These are phyloP conservation scores for Hypomyces perniciosus DNA, from an alignment of 2,329 filamentous ascomycete species.

Conservation along the genomic window DNA sequence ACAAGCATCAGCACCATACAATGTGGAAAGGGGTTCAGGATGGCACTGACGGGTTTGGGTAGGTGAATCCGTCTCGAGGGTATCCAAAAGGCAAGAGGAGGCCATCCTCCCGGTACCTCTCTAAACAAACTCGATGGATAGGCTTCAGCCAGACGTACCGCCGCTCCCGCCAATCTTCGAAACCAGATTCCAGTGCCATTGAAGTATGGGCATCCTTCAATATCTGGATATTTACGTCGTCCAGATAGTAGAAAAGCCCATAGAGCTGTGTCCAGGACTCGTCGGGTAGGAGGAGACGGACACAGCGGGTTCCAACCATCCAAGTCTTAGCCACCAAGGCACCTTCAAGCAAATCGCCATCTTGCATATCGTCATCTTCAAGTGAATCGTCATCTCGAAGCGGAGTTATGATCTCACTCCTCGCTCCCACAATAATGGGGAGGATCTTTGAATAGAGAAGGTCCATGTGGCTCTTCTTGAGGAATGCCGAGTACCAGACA, in stretches of 20 bases:
- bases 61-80: neutral
- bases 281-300: neutral
- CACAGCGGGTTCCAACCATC: neutral
- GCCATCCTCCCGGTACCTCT: neutral
- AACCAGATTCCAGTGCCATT: neutral
- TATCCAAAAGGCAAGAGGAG: neutral
- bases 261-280: neutral
- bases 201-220: neutral
- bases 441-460: slow-evolving; percentile 1
- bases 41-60: neutral
- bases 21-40: no score
- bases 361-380: no score
- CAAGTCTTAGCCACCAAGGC: neutral
- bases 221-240: neutral
- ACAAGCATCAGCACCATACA: neutral
- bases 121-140: neutral
- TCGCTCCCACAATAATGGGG: neutral
- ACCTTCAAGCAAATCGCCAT: no score
- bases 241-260: neutral
- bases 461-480: slow-evolving; percentile 9
- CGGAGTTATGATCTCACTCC: neutral
- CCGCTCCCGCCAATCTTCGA: neutral
- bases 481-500: slow-evolving; percentile 14
- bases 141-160: neutral
- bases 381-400: no score